phyloP scores from a whole-genome alignment of 2,329 filamentous ascomycete species.

The Macrophomina phaseolina region DNA sequence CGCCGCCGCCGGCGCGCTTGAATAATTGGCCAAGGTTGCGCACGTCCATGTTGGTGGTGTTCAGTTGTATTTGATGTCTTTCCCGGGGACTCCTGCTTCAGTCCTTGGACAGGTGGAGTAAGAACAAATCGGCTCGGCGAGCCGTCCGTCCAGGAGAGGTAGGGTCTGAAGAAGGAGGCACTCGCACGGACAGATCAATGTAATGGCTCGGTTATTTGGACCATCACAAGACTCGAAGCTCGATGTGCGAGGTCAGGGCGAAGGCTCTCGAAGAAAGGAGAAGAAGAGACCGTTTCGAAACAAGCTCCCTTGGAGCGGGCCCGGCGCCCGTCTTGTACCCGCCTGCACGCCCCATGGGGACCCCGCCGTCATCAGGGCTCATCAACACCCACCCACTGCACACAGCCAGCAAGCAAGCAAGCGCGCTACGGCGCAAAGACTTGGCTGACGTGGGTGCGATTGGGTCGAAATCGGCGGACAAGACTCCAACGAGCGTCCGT shows the following conservation, averaged over 20 bases:
- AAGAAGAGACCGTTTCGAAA: not conserved
- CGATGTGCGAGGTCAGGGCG: not conserved
- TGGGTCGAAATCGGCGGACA: not conserved
- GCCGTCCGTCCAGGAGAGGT: too few species aligned
- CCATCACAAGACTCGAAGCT: not conserved
- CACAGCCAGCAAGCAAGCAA: not conserved
- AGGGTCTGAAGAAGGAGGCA: too few species aligned
- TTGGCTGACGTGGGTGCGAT: constrained; percentile 12
- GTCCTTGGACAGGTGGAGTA: too few species aligned
- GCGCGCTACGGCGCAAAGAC: not conserved
- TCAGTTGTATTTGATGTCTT: not conserved
- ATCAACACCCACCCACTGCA: not conserved
- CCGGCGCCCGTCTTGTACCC: constrained; percentile 10
- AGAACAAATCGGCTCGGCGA: too few species aligned
- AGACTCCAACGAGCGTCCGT: not conserved
- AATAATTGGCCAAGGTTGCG: constrained; percentile 3
- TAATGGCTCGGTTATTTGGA: not conserved
- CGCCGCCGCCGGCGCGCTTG: constrained; percentile 12
- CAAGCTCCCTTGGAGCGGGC: constrained; percentile 11
- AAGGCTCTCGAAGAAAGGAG: not conserved
- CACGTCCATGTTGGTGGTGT: constrained; percentile 12
- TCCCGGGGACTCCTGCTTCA: not conserved
- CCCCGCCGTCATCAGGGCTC: constrained; percentile 4
- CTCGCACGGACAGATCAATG: too few species aligned
- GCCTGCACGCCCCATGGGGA: not conserved